phyloP scores from a whole-genome alignment of 78 protist species.

The Dictyostelium discoideum region DNA sequence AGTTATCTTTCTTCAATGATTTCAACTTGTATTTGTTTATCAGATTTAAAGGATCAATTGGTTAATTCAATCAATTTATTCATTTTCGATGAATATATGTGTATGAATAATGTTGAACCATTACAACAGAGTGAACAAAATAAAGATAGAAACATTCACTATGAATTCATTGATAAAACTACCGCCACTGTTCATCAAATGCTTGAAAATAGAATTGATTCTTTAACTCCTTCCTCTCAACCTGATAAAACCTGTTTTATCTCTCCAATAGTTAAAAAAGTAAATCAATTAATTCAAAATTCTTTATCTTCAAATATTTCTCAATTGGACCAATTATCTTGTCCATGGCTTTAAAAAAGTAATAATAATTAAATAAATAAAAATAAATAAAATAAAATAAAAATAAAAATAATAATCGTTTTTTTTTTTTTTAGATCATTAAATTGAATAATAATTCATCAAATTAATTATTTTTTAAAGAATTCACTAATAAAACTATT shows the following conservation, averaged over 20 bases:
- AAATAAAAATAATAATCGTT: too few species aligned
- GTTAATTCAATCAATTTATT: slow-evolving; percentile 6
- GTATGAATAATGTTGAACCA: slow-evolving; percentile 29
- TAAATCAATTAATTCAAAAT: slow-evolving; percentile 45
- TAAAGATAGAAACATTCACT: slow-evolving; percentile 15
- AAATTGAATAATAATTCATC: too few species aligned
- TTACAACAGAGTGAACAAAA: background rate
- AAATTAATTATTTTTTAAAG: too few species aligned
- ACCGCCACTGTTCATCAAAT: slow-evolving; percentile 21
- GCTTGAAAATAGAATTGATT: slow-evolving; percentile 34
- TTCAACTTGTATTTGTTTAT: slow-evolving; percentile 35
- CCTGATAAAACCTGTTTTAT: slow-evolving; percentile 63
- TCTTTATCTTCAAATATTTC: slow-evolving; percentile 48
- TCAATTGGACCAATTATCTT: slow-evolving; percentile 25
- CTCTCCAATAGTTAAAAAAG: slow-evolving; percentile 62
- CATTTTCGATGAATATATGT: slow-evolving; percentile 47
- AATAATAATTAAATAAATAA: background rate
- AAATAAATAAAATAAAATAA: background rate
- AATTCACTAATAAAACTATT: too few species aligned
- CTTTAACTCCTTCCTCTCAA: slow-evolving; percentile 41
- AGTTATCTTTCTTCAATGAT: slow-evolving; percentile 21
- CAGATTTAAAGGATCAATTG: slow-evolving; percentile 60
- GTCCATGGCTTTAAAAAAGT: slow-evolving; percentile 60
- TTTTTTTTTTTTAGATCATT: too few species aligned
- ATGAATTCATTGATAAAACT: slow-evolving; percentile 53